phyloP scores from a whole-genome alignment of 805 yeast species.

The Candida tallmaniae region DNA sequence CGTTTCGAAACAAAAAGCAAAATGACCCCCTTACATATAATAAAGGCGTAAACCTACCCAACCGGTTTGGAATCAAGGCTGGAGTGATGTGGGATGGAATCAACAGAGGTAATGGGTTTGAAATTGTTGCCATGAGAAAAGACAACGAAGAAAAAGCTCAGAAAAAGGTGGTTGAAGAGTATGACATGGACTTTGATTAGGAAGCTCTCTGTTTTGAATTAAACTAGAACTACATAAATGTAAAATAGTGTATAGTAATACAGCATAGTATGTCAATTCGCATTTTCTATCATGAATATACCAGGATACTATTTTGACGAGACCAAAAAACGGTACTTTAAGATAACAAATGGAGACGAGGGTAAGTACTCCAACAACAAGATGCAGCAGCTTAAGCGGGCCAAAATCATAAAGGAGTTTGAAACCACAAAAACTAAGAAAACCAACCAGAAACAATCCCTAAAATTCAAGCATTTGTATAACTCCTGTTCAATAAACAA shows the following conservation, averaged over 20 bases:
- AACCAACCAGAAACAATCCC: constrained; percentile 4
- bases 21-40: constrained; percentile 1
- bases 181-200: constrained; percentile 15
- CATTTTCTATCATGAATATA: constrained; percentile 20
- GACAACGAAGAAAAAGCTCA: constrained; percentile 18
- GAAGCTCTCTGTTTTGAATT: too few relatives aligned
- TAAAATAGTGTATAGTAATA: too few relatives aligned
- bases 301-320: constrained; percentile 32
- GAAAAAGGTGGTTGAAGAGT: constrained; percentile 26
- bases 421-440: constrained; percentile 1
- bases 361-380: constrained; percentile 24
- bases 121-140: constrained; percentile 50
- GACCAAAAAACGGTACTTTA: constrained; percentile 25
- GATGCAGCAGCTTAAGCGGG: constrained; percentile 20
- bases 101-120: constrained; percentile 86
- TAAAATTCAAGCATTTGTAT: constrained; percentile 8
- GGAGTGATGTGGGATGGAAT: constrained; percentile 86
- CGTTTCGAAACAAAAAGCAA: constrained; percentile 3
- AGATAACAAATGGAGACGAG: constrained; percentile 27
- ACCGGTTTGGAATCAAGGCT: constrained; percentile 72
- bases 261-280: too few relatives aligned
- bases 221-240: too few relatives aligned
- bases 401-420: constrained; percentile 5
- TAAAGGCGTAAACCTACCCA: constrained; percentile 51
- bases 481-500: constrained; percentile 4